Base-by-base conservation (phyloP, 2,329 filamentous ascomycete species). In the Paraphaeosphaeria sporulosa region DNA sequence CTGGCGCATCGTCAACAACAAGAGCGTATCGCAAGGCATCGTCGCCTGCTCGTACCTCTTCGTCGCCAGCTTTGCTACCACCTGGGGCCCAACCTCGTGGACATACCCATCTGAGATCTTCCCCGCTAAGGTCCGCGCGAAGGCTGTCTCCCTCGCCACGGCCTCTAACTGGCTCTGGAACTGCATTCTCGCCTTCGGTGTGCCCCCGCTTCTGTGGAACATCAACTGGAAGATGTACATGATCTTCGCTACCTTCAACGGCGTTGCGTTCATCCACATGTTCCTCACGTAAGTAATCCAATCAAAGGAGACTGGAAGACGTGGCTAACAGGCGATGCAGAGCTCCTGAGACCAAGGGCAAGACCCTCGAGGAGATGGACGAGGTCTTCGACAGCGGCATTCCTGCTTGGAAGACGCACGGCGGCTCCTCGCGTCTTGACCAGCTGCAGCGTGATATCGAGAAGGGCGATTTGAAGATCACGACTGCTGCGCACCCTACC, bases 11-110 rank as follows among this genome's bases (percentile, higher is more conserved):
- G 71, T 80, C 43, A 74, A 82, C 64, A 77, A 81, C 2, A 71
- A 80, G 0, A 82, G 85, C 1, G 76, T 75, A 2, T 88, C 88
- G 2, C 85, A 85, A 59, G 89, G 83, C 3, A 77, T 83, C 10
- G 78, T 81, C 1, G 81, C 81, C 10, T 79, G 73, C 70, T 80
- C 74, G 19, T 81, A 77, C 58, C 72, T 82, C 42, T 79, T 81
- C 61, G 79, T 81, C 10, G 79, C 79, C n/a, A 76, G 75, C 1
- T 80, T 80, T 55, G 79, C 79, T 0, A 78, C 79, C 0, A 80
- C 77, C 19, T 81, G 78, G 77, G 78, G 73, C 3, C 74, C 74
- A 0, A 70, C 66, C 0, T 72, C 71, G 0, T 78, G 76, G 76
- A 77, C 74, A 1, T 78, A 78, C 59, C 74, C 76, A 1, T 71